phyloP scores from a whole-genome alignment of 1,284 basidiomycete genomes.

The Rhodofomes roseus region DNA sequence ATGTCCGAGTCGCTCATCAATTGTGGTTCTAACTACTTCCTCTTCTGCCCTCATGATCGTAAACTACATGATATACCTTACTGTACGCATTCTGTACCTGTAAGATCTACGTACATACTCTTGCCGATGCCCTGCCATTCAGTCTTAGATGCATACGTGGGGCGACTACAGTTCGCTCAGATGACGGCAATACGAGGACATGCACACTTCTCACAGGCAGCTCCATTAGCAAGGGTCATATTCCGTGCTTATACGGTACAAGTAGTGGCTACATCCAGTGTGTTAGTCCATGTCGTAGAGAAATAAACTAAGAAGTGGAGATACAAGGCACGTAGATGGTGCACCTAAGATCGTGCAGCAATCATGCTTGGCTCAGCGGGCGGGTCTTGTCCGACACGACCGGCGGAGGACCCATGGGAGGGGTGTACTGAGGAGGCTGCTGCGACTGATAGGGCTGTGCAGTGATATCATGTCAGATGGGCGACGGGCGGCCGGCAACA shows the following conservation, averaged over 20 bases:
- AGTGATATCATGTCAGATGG: not conserved
- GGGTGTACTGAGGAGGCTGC: conserved; percentile 14
- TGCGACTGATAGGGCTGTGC: conserved; percentile 2
- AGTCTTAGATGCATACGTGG: too few species aligned
- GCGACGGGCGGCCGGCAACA: not conserved
- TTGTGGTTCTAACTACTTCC: too few species aligned
- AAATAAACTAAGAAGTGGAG: not conserved
- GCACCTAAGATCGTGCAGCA: too few species aligned
- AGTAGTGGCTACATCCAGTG: not conserved
- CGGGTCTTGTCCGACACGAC: conserved; percentile 1
- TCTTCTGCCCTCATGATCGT: too few species aligned
- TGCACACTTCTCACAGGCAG: too few species aligned
- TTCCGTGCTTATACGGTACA: not conserved
- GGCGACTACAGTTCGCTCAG: too few species aligned
- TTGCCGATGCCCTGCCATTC: too few species aligned
- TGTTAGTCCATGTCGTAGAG: not conserved
- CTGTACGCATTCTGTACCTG: too few species aligned
- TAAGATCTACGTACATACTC: too few species aligned
- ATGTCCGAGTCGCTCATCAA: too few species aligned
- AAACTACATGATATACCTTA: too few species aligned
- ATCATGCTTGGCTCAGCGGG: not conserved
- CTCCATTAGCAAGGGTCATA: not conserved
- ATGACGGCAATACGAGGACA: too few species aligned
- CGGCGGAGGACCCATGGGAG: conserved; percentile 15
- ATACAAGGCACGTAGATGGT: not conserved